Conservation (phyloP, 2,329 filamentous ascomycete genomes). For the Verticillium nubilum region DNA sequence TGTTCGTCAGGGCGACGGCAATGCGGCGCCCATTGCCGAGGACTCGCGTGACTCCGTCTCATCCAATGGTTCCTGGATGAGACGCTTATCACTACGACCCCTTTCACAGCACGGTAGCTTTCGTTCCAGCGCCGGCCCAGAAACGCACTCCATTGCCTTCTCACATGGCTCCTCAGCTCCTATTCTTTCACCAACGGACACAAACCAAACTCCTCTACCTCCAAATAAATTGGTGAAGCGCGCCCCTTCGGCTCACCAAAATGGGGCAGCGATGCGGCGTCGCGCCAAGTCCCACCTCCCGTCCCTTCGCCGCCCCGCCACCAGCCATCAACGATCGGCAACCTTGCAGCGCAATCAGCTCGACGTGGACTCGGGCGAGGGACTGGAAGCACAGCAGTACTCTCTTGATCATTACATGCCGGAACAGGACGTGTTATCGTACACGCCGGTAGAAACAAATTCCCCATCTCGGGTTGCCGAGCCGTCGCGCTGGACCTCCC, state of each 20-base stretch:
- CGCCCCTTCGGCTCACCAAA: constrained; percentile 49
- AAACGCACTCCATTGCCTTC: constrained; percentile 59
- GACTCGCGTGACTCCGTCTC: constrained; percentile 51
- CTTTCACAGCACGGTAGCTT: constrained; percentile 58
- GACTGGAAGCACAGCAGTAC: constrained; percentile 6
- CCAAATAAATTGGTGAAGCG: constrained; percentile 79
- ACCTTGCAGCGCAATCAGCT: constrained; percentile 54
- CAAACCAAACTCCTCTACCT: constrained; percentile 39
- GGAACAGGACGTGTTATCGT: constrained; percentile 1
- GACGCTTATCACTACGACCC: constrained; percentile 62
- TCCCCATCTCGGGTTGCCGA: constrained; percentile 1
- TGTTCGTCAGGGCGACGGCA: constrained; percentile 30
- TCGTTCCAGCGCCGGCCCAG: constrained; percentile 59
- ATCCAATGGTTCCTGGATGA: constrained; percentile 66
- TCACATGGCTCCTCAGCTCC: constrained; percentile 63
- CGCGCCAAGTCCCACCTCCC: constrained; percentile 57
- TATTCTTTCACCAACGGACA: constrained; percentile 43
- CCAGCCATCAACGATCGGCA: constrained; percentile 71
- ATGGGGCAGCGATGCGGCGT: constrained; percentile 36
- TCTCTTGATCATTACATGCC: constrained; percentile 8
- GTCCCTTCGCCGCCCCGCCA: constrained; percentile 66
- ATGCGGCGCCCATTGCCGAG: constrained; percentile 33
- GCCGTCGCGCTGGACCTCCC: constrained; percentile 44
- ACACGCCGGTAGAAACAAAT: background rate
- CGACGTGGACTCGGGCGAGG: constrained; percentile 17